Percentiles rank a stretch among this genome's conserved stretches.
These are phyloP conservation scores for Chalara sp. DNA, from an alignment of 2,329 filamentous ascomycete species.

Conservation along the genomic window DNA sequence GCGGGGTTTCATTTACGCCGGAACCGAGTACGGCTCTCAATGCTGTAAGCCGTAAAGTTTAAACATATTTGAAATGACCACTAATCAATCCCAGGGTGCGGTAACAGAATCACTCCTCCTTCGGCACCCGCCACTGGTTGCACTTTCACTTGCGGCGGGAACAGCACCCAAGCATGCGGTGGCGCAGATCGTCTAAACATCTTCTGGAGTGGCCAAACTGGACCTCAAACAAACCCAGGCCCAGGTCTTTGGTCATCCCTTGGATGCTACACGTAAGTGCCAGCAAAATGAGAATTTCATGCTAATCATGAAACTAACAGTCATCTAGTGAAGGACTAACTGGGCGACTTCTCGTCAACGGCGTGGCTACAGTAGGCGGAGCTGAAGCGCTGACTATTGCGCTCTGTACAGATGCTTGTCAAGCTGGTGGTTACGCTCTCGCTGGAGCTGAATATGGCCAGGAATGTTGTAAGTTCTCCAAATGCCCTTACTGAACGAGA, in stretches of 20 bases:
- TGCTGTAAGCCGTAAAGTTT: conserved; percentile 19
- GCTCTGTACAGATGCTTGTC: conserved; percentile 17
- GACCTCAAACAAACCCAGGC: conserved; percentile 15
- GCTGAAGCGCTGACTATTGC: conserved; percentile 12
- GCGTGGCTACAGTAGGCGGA: conserved; percentile 8
- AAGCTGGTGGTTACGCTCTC: conserved; percentile 28
- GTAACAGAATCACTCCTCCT: conserved; percentile 6
- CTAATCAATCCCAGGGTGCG: conserved; percentile 15
- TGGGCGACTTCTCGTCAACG: conserved; percentile 12
- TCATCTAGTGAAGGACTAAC: conserved; percentile 11
- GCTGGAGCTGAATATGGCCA: conserved; percentile 38
- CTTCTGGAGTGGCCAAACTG: conserved; percentile 21
- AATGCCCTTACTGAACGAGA: background rate
- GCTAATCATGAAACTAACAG: background rate
- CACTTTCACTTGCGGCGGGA: conserved; percentile 22
- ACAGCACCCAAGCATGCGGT: conserved; percentile 28
- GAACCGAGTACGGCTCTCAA: conserved; percentile 20
- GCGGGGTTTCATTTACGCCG: conserved; percentile 19
- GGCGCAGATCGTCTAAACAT: conserved; percentile 23
- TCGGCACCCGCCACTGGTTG: conserved; percentile 14
- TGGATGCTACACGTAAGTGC: conserved; percentile 20
- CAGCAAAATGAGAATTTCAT: too few species aligned
- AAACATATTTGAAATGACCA: conserved; percentile 1
- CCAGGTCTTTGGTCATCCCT: conserved; percentile 11
- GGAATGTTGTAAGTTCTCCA: conserved; percentile 32